A percentile compares a stretch with the other conserved stretches of the same genome.
Evolutionary conservation across 2,329 filamentous ascomycete genomes (phyloP).

Genomic region (Hyphodiscus sp.): DNA sequence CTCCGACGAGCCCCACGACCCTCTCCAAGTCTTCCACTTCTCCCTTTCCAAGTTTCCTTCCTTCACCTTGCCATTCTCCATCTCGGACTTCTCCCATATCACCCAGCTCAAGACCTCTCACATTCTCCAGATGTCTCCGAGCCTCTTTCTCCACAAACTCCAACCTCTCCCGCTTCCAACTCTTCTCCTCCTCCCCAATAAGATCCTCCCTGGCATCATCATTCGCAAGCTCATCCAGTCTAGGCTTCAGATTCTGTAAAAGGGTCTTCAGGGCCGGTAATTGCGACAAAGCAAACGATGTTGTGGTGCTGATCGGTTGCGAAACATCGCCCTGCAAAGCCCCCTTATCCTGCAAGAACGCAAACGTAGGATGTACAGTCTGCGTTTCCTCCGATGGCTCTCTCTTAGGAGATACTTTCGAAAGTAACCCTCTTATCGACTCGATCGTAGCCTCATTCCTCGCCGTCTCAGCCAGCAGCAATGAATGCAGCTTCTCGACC

Average conservation of each 20-base stretch:
- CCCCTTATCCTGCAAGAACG: constrained; percentile 51
- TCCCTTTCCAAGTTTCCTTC: constrained; percentile 40
- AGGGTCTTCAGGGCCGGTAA: constrained; percentile 70
- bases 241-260: constrained; percentile 60
- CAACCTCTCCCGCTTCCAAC: constrained; percentile 63
- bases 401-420: constrained; percentile 38
- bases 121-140: constrained; percentile 65
- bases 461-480: constrained; percentile 62
- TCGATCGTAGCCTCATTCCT: constrained; percentile 66
- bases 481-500: constrained; percentile 66
- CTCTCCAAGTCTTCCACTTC: constrained; percentile 54
- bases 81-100: constrained; percentile 55
- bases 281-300: constrained; percentile 75
- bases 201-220: constrained; percentile 33
- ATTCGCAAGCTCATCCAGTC: constrained; percentile 43
- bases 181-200: constrained; percentile 37
- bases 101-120: constrained; percentile 60
- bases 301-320: constrained; percentile 60
- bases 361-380: constrained; percentile 33
- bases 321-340: constrained; percentile 45
- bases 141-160: constrained; percentile 81
- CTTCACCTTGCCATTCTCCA: constrained; percentile 56
- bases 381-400: constrained; percentile 13
- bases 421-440: constrained; percentile 55
- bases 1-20: constrained; percentile 40